Conservation (phyloP, 2,329 filamentous ascomycete species). For the Claviceps pazoutovae region DNA sequence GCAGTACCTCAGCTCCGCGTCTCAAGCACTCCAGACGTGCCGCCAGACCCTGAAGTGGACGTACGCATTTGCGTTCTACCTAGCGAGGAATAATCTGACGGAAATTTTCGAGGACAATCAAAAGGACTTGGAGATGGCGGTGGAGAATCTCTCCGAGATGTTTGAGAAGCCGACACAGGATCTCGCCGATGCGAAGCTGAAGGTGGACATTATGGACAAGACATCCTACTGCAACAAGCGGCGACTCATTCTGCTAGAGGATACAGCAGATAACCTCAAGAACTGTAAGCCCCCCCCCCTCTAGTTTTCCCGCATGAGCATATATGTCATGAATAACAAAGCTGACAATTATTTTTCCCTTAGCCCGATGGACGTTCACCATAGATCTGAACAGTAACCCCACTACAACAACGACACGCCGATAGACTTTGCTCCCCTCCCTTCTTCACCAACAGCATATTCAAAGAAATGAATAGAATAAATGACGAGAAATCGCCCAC, state of each 20-base stretch:
- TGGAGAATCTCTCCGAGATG: slow-evolving; percentile 96
- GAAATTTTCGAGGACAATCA: slow-evolving; percentile 99
- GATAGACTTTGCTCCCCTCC: not conserved
- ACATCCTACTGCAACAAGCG: slow-evolving; percentile 93
- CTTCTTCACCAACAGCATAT: not conserved
- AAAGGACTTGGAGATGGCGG: slow-evolving; percentile 92
- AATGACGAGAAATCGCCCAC: not conserved
- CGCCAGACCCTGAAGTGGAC: slow-evolving; percentile 99
- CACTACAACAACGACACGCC: slow-evolving; percentile 1
- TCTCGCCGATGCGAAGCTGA: slow-evolving; percentile 72
- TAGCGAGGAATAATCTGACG: slow-evolving; percentile 88
- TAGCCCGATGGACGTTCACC: slow-evolving; percentile 32
- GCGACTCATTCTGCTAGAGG: slow-evolving; percentile 74
- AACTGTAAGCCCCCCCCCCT: slow-evolving; percentile 42
- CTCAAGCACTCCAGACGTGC: slow-evolving; percentile 85
- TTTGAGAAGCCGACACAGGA: slow-evolving; percentile 94
- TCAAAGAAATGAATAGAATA: not conserved
- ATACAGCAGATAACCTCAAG: slow-evolving; percentile 85
- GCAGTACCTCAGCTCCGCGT: slow-evolving; percentile 87
- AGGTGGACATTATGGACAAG: slow-evolving; percentile 98
- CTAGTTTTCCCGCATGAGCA: not conserved
- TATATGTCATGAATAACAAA: not conserved
- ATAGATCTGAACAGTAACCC: slow-evolving; percentile 2
- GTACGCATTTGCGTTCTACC: slow-evolving; percentile 95
- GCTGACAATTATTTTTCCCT: not conserved